A percentile compares a stretch with the other conserved stretches of the same genome.
phyloP scores from a whole-genome alignment of 345 rosid genomes.

The Tarenaya hassleriana region DNA sequence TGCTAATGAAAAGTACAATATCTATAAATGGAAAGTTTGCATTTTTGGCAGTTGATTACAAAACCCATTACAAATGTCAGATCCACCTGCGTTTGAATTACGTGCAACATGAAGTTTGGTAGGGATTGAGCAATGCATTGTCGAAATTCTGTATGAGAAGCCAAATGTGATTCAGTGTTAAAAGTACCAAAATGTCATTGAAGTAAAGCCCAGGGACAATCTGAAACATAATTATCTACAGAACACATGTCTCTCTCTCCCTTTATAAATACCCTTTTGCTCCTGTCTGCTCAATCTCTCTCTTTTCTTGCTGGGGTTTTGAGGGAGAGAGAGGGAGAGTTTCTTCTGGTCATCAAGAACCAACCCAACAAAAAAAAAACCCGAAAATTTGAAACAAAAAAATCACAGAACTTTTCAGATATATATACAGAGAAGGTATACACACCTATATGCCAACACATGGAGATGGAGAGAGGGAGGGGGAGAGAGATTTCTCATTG shows the following conservation, averaged over 20 bases:
- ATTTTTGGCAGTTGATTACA: too few relatives aligned
- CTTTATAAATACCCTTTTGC: conserved; percentile 29
- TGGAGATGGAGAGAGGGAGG: conserved; percentile 16
- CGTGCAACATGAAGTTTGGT: too few relatives aligned
- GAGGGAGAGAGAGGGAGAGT: conserved; percentile 14
- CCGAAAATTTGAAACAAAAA: conserved; percentile 1
- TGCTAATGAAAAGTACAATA: too few relatives aligned
- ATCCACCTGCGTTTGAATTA: too few relatives aligned
- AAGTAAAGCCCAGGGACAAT: too few relatives aligned
- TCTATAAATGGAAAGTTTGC: too few relatives aligned
- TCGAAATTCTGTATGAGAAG: too few relatives aligned
- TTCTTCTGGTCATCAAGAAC: conserved; percentile 14
- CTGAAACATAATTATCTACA: too few relatives aligned
- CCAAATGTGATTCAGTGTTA: too few relatives aligned
- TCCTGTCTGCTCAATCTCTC: not conserved
- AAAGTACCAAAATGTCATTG: too few relatives aligned
- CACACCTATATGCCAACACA: conserved; percentile 24
- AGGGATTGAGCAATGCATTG: too few relatives aligned
- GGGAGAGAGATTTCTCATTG: conserved; percentile 17
- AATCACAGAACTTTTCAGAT: conserved; percentile 25
- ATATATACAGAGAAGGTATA: conserved; percentile 28
- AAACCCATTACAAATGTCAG: too few relatives aligned
- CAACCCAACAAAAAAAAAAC: conserved; percentile 2
- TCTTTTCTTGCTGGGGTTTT: conserved; percentile 21
- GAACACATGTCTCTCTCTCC: not conserved